These are phyloP conservation scores for Trichosporon asahii DNA, from an alignment of 1,284 basidiomycete genomes.

Conservation along the genomic window DNA sequence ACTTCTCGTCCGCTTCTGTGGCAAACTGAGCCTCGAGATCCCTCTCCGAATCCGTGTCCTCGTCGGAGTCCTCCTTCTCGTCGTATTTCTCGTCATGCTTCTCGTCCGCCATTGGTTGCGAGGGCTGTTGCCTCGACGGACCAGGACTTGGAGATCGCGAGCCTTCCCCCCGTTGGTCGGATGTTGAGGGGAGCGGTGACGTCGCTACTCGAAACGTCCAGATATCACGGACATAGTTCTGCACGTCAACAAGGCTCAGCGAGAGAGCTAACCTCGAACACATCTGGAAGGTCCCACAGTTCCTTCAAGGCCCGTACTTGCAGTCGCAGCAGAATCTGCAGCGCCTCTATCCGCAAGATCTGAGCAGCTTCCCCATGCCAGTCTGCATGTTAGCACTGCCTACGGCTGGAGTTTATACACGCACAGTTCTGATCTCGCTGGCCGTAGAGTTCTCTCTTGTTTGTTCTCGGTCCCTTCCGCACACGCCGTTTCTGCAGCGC, in stretches of 20 bases:
- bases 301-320: conserved; percentile 64
- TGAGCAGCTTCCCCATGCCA: conserved; percentile 73
- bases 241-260: not conserved
- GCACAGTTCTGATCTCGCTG: conserved; percentile 38
- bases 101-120: not conserved
- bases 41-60: not conserved
- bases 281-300: conserved; percentile 69
- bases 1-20: not conserved
- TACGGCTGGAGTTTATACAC: conserved; percentile 11
- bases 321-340: conserved; percentile 71
- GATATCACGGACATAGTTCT: conserved; percentile 74
- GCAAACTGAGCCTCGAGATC: not conserved
- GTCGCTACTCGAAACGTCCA: conserved; percentile 73
- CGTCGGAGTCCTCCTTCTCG: not conserved
- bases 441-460: conserved; percentile 35
- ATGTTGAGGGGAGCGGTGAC: conserved; percentile 43
- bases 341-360: conserved; percentile 73
- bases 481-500: conserved; percentile 39
- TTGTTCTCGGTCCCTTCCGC: conserved; percentile 27
- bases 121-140: not conserved
- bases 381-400: conserved; percentile 55
- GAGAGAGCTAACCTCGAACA: conserved; percentile 66
- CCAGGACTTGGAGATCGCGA: not conserved
- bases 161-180: conserved; percentile 32
- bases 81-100: not conserved